Conservation (phyloP, 805 yeast genomes). For the Saccharomyces jurei region DNA sequence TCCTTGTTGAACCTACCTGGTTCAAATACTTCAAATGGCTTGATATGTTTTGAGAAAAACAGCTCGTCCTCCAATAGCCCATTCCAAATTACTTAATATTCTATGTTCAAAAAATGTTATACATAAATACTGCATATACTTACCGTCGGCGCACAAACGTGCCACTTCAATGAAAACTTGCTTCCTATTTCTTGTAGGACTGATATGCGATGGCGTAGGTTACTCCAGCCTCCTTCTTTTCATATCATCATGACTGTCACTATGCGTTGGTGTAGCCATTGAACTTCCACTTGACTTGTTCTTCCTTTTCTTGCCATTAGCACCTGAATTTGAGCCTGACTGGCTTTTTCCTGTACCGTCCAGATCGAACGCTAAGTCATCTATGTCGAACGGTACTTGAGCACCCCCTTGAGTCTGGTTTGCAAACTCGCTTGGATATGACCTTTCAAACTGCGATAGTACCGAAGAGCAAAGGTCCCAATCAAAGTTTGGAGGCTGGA, state of each 20-base stretch:
- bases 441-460: slow-evolving; percentile 26
- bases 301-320: slow-evolving; percentile 24
- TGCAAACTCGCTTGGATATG: slow-evolving; percentile 28
- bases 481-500: slow-evolving; percentile 21
- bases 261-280: slow-evolving; percentile 29
- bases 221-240: slow-evolving; percentile 30
- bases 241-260: slow-evolving; percentile 25
- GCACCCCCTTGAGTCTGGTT: slow-evolving; percentile 14
- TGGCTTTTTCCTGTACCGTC: slow-evolving; percentile 28
- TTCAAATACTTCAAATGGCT: slow-evolving; percentile 61
- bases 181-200: not conserved
- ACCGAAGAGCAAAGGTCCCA: slow-evolving; percentile 28
- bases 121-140: not conserved
- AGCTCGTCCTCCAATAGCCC: not conserved
- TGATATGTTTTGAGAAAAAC: slow-evolving; percentile 30
- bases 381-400: slow-evolving; percentile 18
- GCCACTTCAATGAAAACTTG: not conserved
- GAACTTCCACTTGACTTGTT: slow-evolving; percentile 28
- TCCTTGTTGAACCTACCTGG: slow-evolving; percentile 84
- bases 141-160: not conserved
- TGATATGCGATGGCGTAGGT: not conserved
- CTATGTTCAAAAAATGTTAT: not conserved
- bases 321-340: slow-evolving; percentile 9
- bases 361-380: slow-evolving; percentile 31
- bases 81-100: not conserved